phyloP scores from a whole-genome alignment of 192 early-diverging fungal genomes.

The Coemansia asiatica region DNA sequence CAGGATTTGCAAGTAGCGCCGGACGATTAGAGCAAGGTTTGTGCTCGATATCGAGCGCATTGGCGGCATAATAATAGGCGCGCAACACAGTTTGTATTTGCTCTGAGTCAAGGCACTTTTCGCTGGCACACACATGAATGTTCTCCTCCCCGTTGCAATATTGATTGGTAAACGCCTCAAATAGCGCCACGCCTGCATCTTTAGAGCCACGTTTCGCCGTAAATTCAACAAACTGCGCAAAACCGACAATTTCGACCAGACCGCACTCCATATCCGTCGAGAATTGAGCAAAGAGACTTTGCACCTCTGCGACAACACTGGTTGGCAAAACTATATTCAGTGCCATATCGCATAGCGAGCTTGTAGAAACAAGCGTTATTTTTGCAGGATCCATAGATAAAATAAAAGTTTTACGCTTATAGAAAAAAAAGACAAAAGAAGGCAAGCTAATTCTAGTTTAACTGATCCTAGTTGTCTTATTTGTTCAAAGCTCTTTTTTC shows the following conservation, averaged over 20 bases:
- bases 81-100: constrained; percentile 15
- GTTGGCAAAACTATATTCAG: neutral
- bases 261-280: too few species aligned
- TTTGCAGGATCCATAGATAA: neutral
- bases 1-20: constrained; percentile 19
- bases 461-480: too few species aligned
- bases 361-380: neutral
- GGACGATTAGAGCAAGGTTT: neutral
- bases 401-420: neutral
- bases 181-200: neutral
- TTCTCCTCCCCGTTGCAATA: neutral
- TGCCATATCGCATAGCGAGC: neutral
- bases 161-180: constrained; percentile 8
- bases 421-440: neutral
- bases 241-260: neutral
- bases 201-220: neutral
- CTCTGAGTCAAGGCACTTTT: neutral
- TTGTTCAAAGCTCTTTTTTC: neutral
- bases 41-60: neutral
- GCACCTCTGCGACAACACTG: neutral
- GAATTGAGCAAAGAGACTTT: neutral
- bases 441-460: too few species aligned
- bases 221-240: constrained; percentile 16
- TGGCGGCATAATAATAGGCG: constrained; percentile 13
- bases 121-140: constrained; percentile 12